These are phyloP conservation scores for Aspergillus caelatus DNA, from an alignment of 2,329 filamentous ascomycete genomes.

Conservation along the genomic window DNA sequence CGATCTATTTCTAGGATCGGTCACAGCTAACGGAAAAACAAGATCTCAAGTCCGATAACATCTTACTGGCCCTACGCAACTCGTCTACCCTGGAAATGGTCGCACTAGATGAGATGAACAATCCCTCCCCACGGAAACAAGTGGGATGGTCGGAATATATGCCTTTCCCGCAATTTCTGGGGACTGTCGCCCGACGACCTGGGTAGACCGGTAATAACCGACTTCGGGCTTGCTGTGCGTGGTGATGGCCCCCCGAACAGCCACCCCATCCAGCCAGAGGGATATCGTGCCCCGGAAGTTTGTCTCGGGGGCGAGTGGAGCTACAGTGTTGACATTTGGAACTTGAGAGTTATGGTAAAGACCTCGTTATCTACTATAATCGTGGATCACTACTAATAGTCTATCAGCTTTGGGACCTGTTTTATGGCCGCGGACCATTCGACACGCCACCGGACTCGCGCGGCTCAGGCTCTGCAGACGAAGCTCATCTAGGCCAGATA, in stretches of 20 bases:
- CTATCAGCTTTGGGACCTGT: constrained; percentile 27
- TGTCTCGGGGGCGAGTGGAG: constrained; percentile 32
- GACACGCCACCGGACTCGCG: constrained; percentile 7
- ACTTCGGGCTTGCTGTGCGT: constrained; percentile 32
- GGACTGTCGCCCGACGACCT: constrained; percentile 20
- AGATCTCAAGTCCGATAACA: constrained; percentile 47
- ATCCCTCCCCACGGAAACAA: constrained; percentile 30
- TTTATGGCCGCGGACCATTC: constrained; percentile 23
- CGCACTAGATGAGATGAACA: constrained; percentile 27
- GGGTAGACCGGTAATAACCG: constrained; percentile 28
- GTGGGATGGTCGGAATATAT: constrained; percentile 32
- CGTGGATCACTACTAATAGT: constrained; percentile 7
- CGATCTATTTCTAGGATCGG: neutral
- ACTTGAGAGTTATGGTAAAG: constrained; percentile 33
- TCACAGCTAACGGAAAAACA: constrained; percentile 14
- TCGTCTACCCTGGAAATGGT: constrained; percentile 28
- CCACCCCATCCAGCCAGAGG: constrained; percentile 47
- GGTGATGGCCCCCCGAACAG: constrained; percentile 35
- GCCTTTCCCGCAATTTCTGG: constrained; percentile 32
- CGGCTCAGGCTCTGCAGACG: constrained; percentile 9
- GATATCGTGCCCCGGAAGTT: constrained; percentile 36
- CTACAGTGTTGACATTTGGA: constrained; percentile 38
- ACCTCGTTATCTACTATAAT: constrained; percentile 8
- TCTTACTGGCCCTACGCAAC: constrained; percentile 34
- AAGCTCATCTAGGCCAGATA: constrained; percentile 36